Evolutionary conservation across 805 yeast genomes (phyloP).

Genomic region (Candida ortonii): DNA sequence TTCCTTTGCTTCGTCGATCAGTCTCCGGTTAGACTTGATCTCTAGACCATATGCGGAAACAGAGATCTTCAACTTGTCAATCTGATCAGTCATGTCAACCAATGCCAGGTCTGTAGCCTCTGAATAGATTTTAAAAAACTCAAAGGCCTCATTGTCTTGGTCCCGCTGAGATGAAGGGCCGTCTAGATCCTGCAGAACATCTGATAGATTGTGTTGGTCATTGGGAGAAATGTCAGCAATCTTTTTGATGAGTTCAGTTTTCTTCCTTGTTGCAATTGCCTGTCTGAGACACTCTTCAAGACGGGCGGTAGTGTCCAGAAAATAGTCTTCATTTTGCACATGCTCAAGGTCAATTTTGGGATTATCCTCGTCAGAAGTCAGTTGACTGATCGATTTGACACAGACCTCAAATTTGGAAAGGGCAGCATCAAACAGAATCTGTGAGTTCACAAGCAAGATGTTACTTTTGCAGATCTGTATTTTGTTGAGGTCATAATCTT

Average conservation of each 20-base stretch:
- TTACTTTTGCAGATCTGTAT: conserved; percentile 28
- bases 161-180: conserved; percentile 2
- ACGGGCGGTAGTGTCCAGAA: conserved; percentile 7
- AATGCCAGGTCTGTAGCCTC: conserved; percentile 23
- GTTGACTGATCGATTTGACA: conserved; percentile 12
- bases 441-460: conserved; percentile 24
- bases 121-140: conserved; percentile 14
- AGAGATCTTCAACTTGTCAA: conserved; percentile 14
- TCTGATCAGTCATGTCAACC: conserved; percentile 18
- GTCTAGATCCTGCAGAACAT: conserved; percentile 14
- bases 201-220: conserved; percentile 8
- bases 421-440: conserved; percentile 29
- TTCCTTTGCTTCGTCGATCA: conserved; percentile 10
- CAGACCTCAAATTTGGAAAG: conserved; percentile 26
- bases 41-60: conserved; percentile 9
- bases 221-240: conserved; percentile 2
- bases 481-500: conserved; percentile 19
- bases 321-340: not conserved
- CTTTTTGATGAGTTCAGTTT: conserved; percentile 6
- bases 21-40: conserved; percentile 9
- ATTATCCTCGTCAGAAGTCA: conserved; percentile 2
- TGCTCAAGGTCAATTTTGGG: not conserved
- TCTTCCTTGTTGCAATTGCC: conserved; percentile 19
- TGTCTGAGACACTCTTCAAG: conserved; percentile 17
- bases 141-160: conserved; percentile 1